Base-by-base conservation (phyloP, 345 rosid genomes). In the Lepidium aucheri region DNA sequence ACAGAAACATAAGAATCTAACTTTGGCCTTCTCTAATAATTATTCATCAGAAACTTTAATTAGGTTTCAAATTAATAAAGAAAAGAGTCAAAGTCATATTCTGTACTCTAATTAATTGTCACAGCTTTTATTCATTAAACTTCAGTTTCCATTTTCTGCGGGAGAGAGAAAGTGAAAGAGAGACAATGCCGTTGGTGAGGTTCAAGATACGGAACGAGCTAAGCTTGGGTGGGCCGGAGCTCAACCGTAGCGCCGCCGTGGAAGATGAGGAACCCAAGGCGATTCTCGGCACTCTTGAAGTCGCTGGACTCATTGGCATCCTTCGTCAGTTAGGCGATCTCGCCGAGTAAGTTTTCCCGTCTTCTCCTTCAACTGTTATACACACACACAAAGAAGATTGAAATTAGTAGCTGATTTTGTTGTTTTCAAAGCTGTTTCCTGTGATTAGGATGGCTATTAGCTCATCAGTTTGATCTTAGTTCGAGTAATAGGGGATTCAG, bases 311-410 rank as follows among this genome's bases (percentile, higher is more conserved):
- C 60, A 91, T 88, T 68, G 99, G 99, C 63, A 85, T 94, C 85
- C 88, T 94, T 84, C 96, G 97, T 42, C 99, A 90, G 70, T 68
- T 90, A 53, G 97, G 99, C 84, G 99, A 94, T 80, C 97, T 94
- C 53, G 94, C 99, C 47, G 97, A 94, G 99, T 94, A 77, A 46
- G 90, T 75, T 15, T 30, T 44, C 6, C 34, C 7, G 4, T 30
- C 47, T 63, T 18, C 51, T 41, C 17, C 15, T 15, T 47, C 14
- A 2, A 55, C 13, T 53, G 20, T 45, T 44, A 1, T 8, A 34
- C 10, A 61, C 8, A 61, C 8, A 22, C n/a, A 4, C 1, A 34
- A 4, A 9, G 13, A 18, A 36, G 54, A 43, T 62, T 63, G 57
- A 32, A 54, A 9, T 35, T 24, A 40, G 8, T 3, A 49, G 57